phyloP scores from a whole-genome alignment of 805 yeast genomes.

The Starmerella sp. region DNA sequence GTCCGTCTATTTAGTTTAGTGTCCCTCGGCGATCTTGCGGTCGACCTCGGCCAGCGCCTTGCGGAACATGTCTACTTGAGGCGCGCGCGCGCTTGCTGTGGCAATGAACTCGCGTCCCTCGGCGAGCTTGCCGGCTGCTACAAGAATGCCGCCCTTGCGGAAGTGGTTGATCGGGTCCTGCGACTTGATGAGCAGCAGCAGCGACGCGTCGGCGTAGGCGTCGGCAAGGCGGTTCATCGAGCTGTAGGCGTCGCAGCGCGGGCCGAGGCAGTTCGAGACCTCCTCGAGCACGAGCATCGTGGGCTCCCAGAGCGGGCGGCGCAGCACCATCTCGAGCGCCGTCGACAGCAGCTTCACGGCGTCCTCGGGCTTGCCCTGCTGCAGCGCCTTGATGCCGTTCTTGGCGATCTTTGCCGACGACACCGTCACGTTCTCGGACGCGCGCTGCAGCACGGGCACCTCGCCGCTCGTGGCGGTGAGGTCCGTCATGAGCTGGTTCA shows the following conservation, averaged over 20 bases:
- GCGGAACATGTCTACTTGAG: slow-evolving; percentile 19
- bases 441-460: slow-evolving; percentile 26
- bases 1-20: background rate
- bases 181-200: slow-evolving; percentile 28
- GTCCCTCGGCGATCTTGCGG: background rate
- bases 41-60: slow-evolving; percentile 15
- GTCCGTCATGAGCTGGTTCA: slow-evolving; percentile 28
- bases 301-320: slow-evolving; percentile 34
- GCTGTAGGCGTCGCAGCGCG: slow-evolving; percentile 33
- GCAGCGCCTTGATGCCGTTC: slow-evolving; percentile 26
- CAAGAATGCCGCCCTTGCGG: slow-evolving; percentile 28
- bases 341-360: slow-evolving; percentile 30
- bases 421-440: slow-evolving; percentile 20
- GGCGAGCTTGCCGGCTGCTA: slow-evolving; percentile 19
- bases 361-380: slow-evolving; percentile 25
- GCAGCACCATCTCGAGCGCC: slow-evolving; percentile 33
- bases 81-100: slow-evolving; percentile 22
- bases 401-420: slow-evolving; percentile 30
- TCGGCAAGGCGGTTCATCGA: slow-evolving; percentile 29
- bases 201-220: slow-evolving; percentile 31
- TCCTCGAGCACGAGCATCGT: slow-evolving; percentile 29
- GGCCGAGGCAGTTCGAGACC: slow-evolving; percentile 25
- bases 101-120: slow-evolving; percentile 25
- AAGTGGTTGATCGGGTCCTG: slow-evolving; percentile 28
- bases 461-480: slow-evolving; percentile 26